Evolutionary conservation across 176 grass and related monocot species (phyloP).

Genomic region (Aegilops longissima): DNA sequence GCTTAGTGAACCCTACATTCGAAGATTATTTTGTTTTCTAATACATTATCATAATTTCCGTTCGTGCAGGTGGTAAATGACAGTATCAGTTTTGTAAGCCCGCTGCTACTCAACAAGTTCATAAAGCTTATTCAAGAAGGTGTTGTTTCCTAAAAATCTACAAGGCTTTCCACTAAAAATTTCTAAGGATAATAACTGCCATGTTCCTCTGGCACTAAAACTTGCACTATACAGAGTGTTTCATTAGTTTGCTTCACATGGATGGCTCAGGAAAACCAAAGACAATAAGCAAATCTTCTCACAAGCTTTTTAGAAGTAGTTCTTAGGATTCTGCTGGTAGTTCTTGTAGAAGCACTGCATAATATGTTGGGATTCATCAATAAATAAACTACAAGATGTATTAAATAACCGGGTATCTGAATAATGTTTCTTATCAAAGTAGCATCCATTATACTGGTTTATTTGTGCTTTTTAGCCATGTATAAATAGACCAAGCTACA

Average conservation of each 20-base stretch:
- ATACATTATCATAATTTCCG: background rate
- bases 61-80: conserved; percentile 79
- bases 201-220: no score
- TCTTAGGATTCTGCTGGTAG: no score
- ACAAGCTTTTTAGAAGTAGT: no score
- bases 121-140: conserved; percentile 88
- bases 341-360: no score
- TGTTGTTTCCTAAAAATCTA: conserved; percentile 18
- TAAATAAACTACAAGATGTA: no score
- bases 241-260: no score
- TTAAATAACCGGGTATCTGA: no score
- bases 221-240: no score
- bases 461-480: background rate
- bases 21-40: conserved; percentile 13
- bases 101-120: conserved; percentile 80
- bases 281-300: no score
- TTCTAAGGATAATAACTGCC: no score
- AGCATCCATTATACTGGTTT: background rate
- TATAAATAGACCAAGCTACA: conserved; percentile 5
- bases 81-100: conserved; percentile 73
- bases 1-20: background rate
- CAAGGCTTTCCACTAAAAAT: background rate
- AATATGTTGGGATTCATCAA: no score
- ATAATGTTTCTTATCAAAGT: background rate
- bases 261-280: no score